Base-by-base conservation (phyloP, 768 basidiomycete species). In the Lentinula sp. region DNA sequence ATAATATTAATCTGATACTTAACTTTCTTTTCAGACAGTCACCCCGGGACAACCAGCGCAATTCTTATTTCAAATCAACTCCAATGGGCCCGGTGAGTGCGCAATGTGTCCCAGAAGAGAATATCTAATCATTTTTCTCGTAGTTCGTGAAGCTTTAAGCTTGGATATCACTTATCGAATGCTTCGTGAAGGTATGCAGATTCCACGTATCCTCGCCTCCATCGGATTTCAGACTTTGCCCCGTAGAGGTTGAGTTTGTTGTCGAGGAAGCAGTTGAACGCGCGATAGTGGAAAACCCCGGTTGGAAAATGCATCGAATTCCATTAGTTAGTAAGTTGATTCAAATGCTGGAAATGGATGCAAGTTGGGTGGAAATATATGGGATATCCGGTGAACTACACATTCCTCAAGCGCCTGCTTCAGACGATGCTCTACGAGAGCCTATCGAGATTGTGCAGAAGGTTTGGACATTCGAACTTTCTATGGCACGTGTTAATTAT, bases 61-160 rank as follows among this genome's bases (percentile, higher is more conserved):
- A 64, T 93, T 90, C 69, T 67, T 97, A 46, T 97, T 95, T 73
- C 85, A 84, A 51, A 77, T 95, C n/a, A 82, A 87, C 57, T 88
- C 87, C 16, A 69, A 78, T 60, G 87, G 87, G 2, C 81, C 83
- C 76, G 83, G 88, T 91, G 57, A 51, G 76, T 69, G 4, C 41
- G 6, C 12, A 33, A 10, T 45, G 6, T 28, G 8, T 8, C 35
- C 35, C 46, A 15, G 28, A 53, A 20, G 12, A 42, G 16, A 6
- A 41, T 51, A 63, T 18, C 13, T 63, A 36, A 42, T 62, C 42
- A 18, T 39, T 39, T 68, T 61, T 57, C n/a, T 54, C 36, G 58
- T 35, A 91, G 91, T 85, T 18, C 76, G 80, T 52, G 87, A 90
- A 60, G 76, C 85, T 0, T 73, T 91, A 45, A 77, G 72, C 28